Conservation (phyloP, 306 rosid species). For the Vachellia collinsii region DNA sequence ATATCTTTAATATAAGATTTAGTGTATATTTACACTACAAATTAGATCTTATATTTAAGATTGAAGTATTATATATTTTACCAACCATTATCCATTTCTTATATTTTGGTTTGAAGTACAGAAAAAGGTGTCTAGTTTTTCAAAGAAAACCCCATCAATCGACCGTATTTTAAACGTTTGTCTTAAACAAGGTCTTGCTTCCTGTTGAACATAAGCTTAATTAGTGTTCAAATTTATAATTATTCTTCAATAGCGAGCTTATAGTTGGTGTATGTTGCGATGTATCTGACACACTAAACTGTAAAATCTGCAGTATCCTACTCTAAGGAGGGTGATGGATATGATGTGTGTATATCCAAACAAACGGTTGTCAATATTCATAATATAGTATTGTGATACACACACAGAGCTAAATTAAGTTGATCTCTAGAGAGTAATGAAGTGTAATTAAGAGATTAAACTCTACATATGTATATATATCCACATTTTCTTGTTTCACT, state of each 20-base stretch:
- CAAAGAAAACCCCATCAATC: neutral
- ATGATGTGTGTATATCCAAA: neutral
- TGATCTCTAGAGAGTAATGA: neutral
- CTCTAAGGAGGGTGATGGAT: conserved; percentile 32
- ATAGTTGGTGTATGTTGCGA: neutral
- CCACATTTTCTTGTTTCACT: neutral
- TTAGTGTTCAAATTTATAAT: conserved; percentile 1
- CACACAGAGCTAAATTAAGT: neutral
- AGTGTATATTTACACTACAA: too few relatives aligned
- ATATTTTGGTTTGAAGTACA: neutral
- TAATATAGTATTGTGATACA: neutral
- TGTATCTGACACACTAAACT: conserved; percentile 1
- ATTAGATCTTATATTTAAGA: too few relatives aligned
- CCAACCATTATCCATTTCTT: neutral
- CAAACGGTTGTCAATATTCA: conserved; percentile 14
- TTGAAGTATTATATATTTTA: too few relatives aligned
- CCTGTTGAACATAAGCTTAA: conserved; percentile 26
- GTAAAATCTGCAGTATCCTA: conserved; percentile 19
- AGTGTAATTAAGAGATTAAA: neutral
- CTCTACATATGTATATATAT: neutral
- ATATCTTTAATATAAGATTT: too few relatives aligned
- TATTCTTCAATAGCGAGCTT: neutral
- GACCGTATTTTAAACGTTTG: neutral
- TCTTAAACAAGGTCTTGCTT: neutral
- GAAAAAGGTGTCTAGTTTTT: too few relatives aligned